These are phyloP conservation scores for Paracoccidioides brasiliensis DNA, from an alignment of 2,329 filamentous ascomycete genomes.

Conservation along the genomic window DNA sequence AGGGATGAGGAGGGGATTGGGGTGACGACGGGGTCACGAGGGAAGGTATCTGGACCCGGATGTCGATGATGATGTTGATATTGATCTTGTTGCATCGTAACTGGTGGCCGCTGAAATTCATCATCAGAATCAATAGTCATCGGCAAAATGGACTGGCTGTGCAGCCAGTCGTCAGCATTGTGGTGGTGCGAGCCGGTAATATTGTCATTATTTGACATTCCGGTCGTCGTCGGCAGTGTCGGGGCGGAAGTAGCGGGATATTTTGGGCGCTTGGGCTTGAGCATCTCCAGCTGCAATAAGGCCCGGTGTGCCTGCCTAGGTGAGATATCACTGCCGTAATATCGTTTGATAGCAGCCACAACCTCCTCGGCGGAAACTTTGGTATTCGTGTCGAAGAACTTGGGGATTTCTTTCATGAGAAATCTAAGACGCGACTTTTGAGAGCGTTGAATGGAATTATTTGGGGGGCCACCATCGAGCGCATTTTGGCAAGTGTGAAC, in stretches of 20 bases:
- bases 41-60: background rate
- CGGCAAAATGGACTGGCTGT: background rate
- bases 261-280: constrained; percentile 12
- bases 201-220: background rate
- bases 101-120: background rate
- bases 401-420: constrained; percentile 26
- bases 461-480: constrained; percentile 14
- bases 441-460: constrained; percentile 24
- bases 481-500: constrained; percentile 25
- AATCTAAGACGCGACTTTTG: constrained; percentile 30
- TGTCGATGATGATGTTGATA: background rate
- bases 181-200: background rate
- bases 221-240: background rate
- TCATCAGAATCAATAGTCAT: background rate
- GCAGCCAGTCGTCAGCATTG: background rate
- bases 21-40: background rate
- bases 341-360: constrained; percentile 29
- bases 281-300: constrained; percentile 22
- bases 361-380: constrained; percentile 27
- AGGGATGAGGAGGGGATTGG: background rate
- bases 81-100: background rate
- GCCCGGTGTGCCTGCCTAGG: constrained; percentile 28
- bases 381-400: constrained; percentile 27
- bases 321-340: constrained; percentile 29
- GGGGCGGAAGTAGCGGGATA: background rate